Evolutionary conservation across 352 stramenopile genomes (phyloP), one percentile per base, ranked within the genome.

Genomic region (Globisporangium barbulae): DNA sequence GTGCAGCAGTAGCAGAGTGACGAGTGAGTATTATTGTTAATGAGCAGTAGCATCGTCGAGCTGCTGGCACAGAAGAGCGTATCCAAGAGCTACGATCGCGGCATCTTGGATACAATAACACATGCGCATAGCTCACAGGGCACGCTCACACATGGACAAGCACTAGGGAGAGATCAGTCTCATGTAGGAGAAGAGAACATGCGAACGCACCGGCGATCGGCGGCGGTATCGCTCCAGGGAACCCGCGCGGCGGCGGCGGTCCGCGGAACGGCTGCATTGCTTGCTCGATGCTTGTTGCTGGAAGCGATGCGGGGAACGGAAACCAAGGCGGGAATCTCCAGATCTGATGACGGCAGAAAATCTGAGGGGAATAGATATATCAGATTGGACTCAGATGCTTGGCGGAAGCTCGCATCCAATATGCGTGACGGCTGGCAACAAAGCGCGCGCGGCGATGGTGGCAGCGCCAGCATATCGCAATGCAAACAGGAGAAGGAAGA

Each of bases 251-350:
- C 12, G 64, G 63, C 21, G 63, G 64, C 21, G 56, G 63, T 0
- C 57, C 58, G n/a, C 57, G 57, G 58, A 70, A 70, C n/a, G 64
- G 64, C 50, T 58, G 58, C 64, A 70, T 70, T 37, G 45, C 61
- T 15, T 10, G 35, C 54, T 59, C 44, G 33, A 39, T 22, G 10
- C 25, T 28, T 4, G 15, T 50, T 37, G 41, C 25, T 7, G 33
- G 54, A 41, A 37, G 48, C 19, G 15, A 44, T 44, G 25, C 9
- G n/a, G 6, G 49, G 21, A 55, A 39, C 49, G 28, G 39, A 53
- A 53, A 42, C 28, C 6, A 39, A 39, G 22, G 47, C 12, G 28
- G 47, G 21, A 31, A 35, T 9, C 13, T n/a, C 22, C 47, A 28
- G 28, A 52, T 28, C 13, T 47, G 15, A 21, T 47, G 15, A 47